Evolutionary conservation across 1,284 basidiomycete species (phyloP), one percentile per base, ranked within the genome.

Genomic region (Rugosomyces carneus): DNA sequence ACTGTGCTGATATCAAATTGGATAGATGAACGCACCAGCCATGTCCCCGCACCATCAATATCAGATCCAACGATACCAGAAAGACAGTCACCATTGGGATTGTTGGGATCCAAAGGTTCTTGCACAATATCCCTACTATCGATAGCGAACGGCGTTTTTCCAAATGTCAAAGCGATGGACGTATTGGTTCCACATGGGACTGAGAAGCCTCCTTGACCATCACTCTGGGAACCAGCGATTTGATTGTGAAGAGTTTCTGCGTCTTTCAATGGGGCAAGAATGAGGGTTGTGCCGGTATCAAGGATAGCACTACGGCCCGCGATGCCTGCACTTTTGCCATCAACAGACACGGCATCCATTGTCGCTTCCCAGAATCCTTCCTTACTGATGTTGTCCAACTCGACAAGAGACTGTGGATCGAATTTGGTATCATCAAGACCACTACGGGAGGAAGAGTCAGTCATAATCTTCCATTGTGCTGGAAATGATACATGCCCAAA

Each of bases 351-450:
- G 3, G 68, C 66, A 53, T 78, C 74, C 61, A 93, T 65, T 2
- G 63, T 62, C 7, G 72, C 83, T 67, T 89, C 84, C 89, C 89
- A 93, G 72, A 91, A 93, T 26, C 89, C 86, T 26, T 68, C 50
- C 11, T 55, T 49, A 61, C 75, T 84, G 54, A 84, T 75, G 55
- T 86, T 88, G 47, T 63, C 55, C 45, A 88, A 52, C 0, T 75
- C 78, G 37, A 75, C 70, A 34, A 84, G 70, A 9, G 81, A 77
- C 24, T 57, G 51, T 10, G 69, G 44, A 53, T 79, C 70, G 59
- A 88, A 86, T 61, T 88, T 88, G 51, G 73, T 71, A 8, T 64
- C n/a, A 63, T 93, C 88, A 37, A 91, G 74, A 7, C 78, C 86
- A 39, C 71, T 70, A 36, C 37, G 52, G 18, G 24, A 36, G 15